phyloP scores from a whole-genome alignment of 108 stramenopile species.

The Skeletonema marinoi region DNA sequence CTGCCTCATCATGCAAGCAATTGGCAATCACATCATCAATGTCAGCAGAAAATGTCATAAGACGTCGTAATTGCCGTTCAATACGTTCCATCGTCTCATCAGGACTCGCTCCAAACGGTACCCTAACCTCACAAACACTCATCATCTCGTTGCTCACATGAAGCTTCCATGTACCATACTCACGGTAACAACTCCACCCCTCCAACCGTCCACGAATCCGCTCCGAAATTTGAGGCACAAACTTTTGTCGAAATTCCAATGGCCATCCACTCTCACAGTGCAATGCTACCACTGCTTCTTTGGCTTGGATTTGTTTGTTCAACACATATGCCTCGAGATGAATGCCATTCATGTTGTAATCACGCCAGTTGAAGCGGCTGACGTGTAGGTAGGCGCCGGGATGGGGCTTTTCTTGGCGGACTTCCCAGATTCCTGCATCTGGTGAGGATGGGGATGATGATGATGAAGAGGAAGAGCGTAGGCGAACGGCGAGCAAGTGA shows the following conservation, averaged over 20 bases:
- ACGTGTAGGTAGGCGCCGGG: background rate
- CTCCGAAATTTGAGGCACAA: background rate
- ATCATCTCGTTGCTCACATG: background rate
- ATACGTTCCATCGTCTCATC: constrained; percentile 2
- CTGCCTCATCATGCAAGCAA: background rate
- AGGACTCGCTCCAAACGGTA: background rate
- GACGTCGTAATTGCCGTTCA: background rate
- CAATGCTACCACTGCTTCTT: background rate
- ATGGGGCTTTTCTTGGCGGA: background rate
- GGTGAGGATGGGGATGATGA: background rate
- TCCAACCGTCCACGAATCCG: background rate
- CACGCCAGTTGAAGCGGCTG: background rate
- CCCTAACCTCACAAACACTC: constrained; percentile 3
- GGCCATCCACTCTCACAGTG: background rate
- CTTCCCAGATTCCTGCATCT: background rate
- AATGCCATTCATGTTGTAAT: background rate
- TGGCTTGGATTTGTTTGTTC: background rate
- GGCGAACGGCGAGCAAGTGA: background rate
- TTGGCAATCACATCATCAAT: background rate
- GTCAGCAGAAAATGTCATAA: background rate
- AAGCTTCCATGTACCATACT: background rate
- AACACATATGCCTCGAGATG: background rate
- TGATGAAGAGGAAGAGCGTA: background rate
- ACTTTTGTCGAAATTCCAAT: background rate
- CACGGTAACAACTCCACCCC: background rate